Evolutionary conservation across 148 eudicot species (phyloP), one percentile per base, ranked within the genome.

Genomic region (Arctostaphylos glauca): DNA sequence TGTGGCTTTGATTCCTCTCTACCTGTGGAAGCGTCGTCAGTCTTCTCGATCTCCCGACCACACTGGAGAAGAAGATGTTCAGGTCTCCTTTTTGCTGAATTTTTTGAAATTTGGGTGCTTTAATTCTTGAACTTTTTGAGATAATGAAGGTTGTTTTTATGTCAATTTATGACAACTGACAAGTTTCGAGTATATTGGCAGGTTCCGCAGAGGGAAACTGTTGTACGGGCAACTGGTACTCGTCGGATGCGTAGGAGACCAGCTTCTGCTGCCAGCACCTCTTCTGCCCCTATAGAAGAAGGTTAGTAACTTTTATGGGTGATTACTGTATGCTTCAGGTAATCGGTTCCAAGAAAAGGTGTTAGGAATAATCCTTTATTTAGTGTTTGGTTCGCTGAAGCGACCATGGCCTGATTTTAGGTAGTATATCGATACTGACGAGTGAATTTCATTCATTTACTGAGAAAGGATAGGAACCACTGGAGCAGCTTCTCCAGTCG

Each of bases 181-280:
- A 31, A 31, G 1, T 31, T 31, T 31, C 38, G 21, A 38, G 44
- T 71, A 70, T 55, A 6, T 82, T 83, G 50, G 18, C 83, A 94
- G 98, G 98, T 82, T 83, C 81, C 88, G 56, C 94, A 83, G 81
- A 87, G 92, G 86, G 99, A 94, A 67, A 85, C 88, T 82, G 98
- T 93, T 9, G 93, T 93, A 49, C 88, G 97, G 8, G 94, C 91
- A 18, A 87, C 91, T 55, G 92, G 93, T 53, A 85, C 89, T 77
- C 91, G 97, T 73, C 92, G 97, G 49, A 96, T 96, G 99, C 92
- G 98, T 73, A 83, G 99, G 58, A 91, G 99, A 81, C 84, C 93
- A 5, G 90, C 95, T 79, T 76, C 95, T n/a, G 91, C 90, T 81
- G 97, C 98, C 83, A 92, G 97, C 85, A 86, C 97, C 38, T 96